Percentiles rank a stretch among this genome's conserved stretches.
These are phyloP conservation scores for Phaeophleospora eucalypticola DNA, from an alignment of 2,329 filamentous ascomycete species.

Conservation along the genomic window DNA sequence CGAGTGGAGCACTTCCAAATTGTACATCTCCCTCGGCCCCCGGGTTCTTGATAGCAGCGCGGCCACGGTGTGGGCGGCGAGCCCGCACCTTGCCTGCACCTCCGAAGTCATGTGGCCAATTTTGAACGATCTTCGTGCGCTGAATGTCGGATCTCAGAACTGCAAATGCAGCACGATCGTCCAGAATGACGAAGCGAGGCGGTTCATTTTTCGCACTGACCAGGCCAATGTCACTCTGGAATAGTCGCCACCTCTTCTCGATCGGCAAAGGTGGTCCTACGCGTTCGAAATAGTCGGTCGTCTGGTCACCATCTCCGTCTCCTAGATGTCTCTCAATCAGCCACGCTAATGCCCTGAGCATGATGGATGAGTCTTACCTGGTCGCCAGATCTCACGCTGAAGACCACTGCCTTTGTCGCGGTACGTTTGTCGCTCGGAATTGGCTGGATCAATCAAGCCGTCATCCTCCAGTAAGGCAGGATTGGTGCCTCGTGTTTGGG, in stretches of 20 bases:
- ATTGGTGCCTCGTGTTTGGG: not conserved
- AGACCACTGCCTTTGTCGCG: conserved; percentile 21
- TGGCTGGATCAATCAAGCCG: conserved; percentile 2
- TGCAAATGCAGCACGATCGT: conserved; percentile 37
- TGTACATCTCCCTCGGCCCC: conserved; percentile 14
- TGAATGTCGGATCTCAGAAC: conserved; percentile 31
- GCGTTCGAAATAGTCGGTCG: conserved; percentile 27
- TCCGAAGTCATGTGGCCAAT: conserved; percentile 40
- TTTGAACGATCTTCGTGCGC: conserved; percentile 24
- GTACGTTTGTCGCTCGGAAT: conserved; percentile 18
- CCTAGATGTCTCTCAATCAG: conserved; percentile 9
- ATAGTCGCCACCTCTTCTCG: conserved; percentile 38
- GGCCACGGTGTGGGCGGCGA: conserved; percentile 36
- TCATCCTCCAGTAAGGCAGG: not conserved
- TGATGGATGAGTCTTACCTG: conserved; percentile 18
- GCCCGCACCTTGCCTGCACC: conserved; percentile 30
- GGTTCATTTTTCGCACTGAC: conserved; percentile 28
- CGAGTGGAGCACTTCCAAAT: conserved; percentile 15
- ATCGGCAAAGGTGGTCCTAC: conserved; percentile 17
- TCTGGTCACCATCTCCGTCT: conserved; percentile 36
- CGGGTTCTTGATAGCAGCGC: conserved; percentile 28
- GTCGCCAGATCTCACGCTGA: conserved; percentile 36
- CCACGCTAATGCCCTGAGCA: not conserved
- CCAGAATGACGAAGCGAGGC: conserved; percentile 38
- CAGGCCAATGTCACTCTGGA: conserved; percentile 28